Evolutionary conservation across 768 basidiomycete genomes (phyloP).

Genomic region (Podaxis mareebaensis): DNA sequence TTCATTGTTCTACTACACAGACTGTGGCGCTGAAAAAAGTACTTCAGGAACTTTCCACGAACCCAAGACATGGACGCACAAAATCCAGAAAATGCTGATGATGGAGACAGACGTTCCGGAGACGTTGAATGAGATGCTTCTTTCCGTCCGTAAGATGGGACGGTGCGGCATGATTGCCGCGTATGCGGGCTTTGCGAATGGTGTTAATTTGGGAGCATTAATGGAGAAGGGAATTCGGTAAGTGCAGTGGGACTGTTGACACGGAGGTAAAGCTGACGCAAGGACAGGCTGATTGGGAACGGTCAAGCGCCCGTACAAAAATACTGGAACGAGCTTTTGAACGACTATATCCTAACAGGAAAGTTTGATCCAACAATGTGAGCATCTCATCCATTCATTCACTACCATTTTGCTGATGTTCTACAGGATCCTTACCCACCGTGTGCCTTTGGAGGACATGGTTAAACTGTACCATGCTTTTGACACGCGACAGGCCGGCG

Average conservation of each 20-base stretch:
- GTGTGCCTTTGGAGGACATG: constrained; percentile 67
- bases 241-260: constrained; percentile 2
- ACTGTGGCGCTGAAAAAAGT: too few species aligned
- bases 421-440: constrained; percentile 51
- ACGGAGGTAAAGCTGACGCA: not conserved
- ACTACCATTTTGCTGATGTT: constrained; percentile 1
- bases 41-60: constrained; percentile 62
- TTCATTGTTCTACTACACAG: too few species aligned
- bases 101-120: constrained; percentile 77
- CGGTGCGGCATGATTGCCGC: constrained; percentile 65
- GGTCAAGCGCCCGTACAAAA: constrained; percentile 76
- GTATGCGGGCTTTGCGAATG: constrained; percentile 68
- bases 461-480: constrained; percentile 64
- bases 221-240: constrained; percentile 75
- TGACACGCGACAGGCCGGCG: constrained; percentile 53
- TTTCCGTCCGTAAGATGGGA: constrained; percentile 55
- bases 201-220: constrained; percentile 68
- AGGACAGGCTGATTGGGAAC: constrained; percentile 57
- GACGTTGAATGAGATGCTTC: constrained; percentile 52
- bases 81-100: constrained; percentile 68
- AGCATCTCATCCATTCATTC: constrained; percentile 19
- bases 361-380: constrained; percentile 68
- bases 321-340: constrained; percentile 72
- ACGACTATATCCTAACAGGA: constrained; percentile 61
- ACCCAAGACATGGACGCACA: constrained; percentile 65